Percentiles rank a stretch among this genome's conserved stretches.
These are phyloP conservation scores for Aurinia saxatilis DNA, from an alignment of 345 rosid species.

Conservation along the genomic window DNA sequence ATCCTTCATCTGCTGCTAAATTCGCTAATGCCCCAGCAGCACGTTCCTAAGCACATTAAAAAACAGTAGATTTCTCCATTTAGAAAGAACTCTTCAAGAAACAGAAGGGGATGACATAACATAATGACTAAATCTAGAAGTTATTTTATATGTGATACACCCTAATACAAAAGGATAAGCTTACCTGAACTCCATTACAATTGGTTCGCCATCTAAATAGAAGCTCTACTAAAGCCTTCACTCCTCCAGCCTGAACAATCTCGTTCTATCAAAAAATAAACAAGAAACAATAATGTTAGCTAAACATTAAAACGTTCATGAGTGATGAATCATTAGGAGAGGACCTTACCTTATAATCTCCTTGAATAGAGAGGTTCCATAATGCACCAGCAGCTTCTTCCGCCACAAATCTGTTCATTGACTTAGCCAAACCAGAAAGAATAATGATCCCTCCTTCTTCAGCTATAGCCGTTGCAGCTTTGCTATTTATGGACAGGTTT, in stretches of 20 bases:
- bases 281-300: slow-evolving; percentile 5
- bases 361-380: slow-evolving; percentile 81
- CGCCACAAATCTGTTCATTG: slow-evolving; percentile 71
- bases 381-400: slow-evolving; percentile 85
- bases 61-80: neutral
- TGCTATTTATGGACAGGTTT: slow-evolving; percentile 59
- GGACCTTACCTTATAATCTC: slow-evolving; percentile 62
- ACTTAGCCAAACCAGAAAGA: slow-evolving; percentile 60
- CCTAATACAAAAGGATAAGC: neutral
- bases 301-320: neutral
- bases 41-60: slow-evolving; percentile 47
- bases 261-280: slow-evolving; percentile 36
- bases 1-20: slow-evolving; percentile 76
- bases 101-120: no score
- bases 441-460: slow-evolving; percentile 69
- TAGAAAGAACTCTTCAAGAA: neutral
- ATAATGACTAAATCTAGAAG: neutral
- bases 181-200: slow-evolving; percentile 67
- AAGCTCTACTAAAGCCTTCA: slow-evolving; percentile 65
- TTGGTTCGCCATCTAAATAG: slow-evolving; percentile 64
- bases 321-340: neutral
- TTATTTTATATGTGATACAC: no score
- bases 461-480: slow-evolving; percentile 71
- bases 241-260: slow-evolving; percentile 75
- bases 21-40: slow-evolving; percentile 88